A percentile compares a stretch with the other conserved stretches of the same genome.
phyloP scores from a whole-genome alignment of 345 rosid species.

The Ricinus communis region DNA sequence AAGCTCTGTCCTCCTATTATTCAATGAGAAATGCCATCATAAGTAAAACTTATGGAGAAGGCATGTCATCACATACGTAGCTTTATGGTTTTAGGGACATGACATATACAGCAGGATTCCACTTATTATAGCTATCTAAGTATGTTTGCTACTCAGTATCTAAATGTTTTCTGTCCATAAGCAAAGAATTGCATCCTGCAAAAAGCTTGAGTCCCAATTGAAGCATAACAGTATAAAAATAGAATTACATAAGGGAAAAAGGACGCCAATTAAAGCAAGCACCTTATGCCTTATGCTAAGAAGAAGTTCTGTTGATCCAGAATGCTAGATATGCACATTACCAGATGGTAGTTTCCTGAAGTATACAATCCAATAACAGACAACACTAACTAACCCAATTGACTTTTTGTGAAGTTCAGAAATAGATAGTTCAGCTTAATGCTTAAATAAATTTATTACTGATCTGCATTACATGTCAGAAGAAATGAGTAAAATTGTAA shows the following conservation, averaged over 20 bases:
- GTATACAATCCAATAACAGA: too few relatives aligned
- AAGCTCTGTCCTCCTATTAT: constrained; percentile 75
- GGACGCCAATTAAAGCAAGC: background rate
- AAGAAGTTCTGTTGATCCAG: background rate
- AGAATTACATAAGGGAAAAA: background rate
- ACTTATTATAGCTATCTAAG: background rate
- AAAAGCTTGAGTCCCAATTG: background rate
- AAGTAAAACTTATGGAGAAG: background rate
- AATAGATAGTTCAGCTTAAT: background rate
- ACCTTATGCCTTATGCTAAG: background rate
- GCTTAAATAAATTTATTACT: background rate
- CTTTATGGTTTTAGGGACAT: background rate
- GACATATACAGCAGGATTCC: background rate
- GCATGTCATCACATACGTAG: background rate
- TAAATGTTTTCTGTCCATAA: background rate
- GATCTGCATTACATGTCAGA: background rate
- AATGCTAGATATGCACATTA: background rate
- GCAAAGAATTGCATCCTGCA: background rate
- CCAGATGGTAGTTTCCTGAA: background rate
- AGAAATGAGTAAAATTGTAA: background rate
- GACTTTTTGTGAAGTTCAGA: background rate
- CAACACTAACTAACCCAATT: background rate
- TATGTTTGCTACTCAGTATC: background rate
- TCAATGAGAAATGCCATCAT: constrained; percentile 11
- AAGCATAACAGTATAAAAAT: background rate